These are phyloP conservation scores for Cryphonectria carpinicola DNA, from an alignment of 2,329 filamentous ascomycete species.

Conservation along the genomic window DNA sequence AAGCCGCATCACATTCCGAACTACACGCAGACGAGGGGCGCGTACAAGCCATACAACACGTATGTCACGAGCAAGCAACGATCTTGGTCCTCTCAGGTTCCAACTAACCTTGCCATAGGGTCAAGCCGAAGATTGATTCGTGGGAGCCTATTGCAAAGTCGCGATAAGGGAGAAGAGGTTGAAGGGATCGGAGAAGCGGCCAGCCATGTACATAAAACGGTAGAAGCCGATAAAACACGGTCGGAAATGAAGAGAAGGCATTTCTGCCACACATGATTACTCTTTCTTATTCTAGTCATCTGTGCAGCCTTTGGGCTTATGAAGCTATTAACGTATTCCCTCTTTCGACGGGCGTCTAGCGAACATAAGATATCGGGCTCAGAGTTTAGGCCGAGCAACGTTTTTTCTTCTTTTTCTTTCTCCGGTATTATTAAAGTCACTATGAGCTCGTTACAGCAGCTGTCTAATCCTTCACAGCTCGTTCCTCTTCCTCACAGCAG, in stretches of 20 bases:
- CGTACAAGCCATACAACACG: slow-evolving; percentile 95
- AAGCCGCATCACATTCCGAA: slow-evolving; percentile 71
- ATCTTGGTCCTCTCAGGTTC: not conserved
- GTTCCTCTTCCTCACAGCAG: slow-evolving; percentile 43
- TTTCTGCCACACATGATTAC: not conserved
- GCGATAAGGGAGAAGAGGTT: slow-evolving; percentile 17
- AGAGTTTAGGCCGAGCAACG: not conserved
- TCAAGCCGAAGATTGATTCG: slow-evolving; percentile 41
- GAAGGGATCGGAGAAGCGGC: not conserved
- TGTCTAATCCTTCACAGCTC: slow-evolving; percentile 40
- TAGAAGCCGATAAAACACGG: slow-evolving; percentile 2
- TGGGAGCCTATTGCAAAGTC: slow-evolving; percentile 38
- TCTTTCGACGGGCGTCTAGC: not conserved
- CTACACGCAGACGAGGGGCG: slow-evolving; percentile 73
- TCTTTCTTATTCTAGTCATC: not conserved
- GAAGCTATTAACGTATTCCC: not conserved
- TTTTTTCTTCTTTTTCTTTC: not conserved
- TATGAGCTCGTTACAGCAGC: not conserved
- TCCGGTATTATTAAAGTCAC: not conserved
- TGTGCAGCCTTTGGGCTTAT: not conserved
- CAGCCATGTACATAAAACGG: slow-evolving; percentile 30
- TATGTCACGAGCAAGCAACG: slow-evolving; percentile 54
- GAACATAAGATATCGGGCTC: not conserved
- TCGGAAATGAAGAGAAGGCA: not conserved
- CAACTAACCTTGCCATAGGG: slow-evolving; percentile 14